Conservation (phyloP, 371 early-diverging fungal genomes). For the Mortierella sp. region DNA sequence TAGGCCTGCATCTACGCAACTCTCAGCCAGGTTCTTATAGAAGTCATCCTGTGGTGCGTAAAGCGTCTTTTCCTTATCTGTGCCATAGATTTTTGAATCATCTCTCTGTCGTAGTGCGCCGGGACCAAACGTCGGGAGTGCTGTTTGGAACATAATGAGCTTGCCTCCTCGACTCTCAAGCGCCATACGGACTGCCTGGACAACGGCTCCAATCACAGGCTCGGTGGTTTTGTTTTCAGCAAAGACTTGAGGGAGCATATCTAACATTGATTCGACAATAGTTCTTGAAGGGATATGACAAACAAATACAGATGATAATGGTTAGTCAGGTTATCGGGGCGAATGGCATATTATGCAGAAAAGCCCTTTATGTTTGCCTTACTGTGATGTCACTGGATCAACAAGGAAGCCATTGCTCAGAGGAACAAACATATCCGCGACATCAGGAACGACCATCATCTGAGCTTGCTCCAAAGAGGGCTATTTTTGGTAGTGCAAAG, state of each 20-base stretch:
- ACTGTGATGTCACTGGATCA: constrained; percentile 78
- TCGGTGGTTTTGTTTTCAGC: constrained; percentile 78
- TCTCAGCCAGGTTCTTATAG: constrained; percentile 85
- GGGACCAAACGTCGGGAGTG: constrained; percentile 88
- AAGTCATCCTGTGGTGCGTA: constrained; percentile 88
- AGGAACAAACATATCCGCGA: constrained; percentile 94
- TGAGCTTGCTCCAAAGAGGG: constrained; percentile 84
- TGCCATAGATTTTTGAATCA: constrained; percentile 86
- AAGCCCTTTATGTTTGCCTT: not conserved
- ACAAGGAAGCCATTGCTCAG: constrained; percentile 89
- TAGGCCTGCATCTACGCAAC: constrained; percentile 84
- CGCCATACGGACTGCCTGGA: constrained; percentile 80
- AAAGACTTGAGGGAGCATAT: constrained; percentile 85
- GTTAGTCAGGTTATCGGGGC: not conserved
- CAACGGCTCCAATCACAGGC: constrained; percentile 88
- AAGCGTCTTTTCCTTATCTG: constrained; percentile 91
- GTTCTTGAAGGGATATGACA: constrained; percentile 49
- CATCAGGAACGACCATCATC: constrained; percentile 96
- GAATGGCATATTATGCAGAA: too few relatives aligned
- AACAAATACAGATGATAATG: not conserved
- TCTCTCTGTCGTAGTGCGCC: constrained; percentile 89
- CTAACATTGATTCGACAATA: constrained; percentile 86
- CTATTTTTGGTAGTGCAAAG: constrained; percentile 45
- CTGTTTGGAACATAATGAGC: constrained; percentile 84
- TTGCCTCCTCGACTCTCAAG: constrained; percentile 90